phyloP scores from a whole-genome alignment of 2,329 filamentous ascomycete genomes.

The Phialophora verrucosa region DNA sequence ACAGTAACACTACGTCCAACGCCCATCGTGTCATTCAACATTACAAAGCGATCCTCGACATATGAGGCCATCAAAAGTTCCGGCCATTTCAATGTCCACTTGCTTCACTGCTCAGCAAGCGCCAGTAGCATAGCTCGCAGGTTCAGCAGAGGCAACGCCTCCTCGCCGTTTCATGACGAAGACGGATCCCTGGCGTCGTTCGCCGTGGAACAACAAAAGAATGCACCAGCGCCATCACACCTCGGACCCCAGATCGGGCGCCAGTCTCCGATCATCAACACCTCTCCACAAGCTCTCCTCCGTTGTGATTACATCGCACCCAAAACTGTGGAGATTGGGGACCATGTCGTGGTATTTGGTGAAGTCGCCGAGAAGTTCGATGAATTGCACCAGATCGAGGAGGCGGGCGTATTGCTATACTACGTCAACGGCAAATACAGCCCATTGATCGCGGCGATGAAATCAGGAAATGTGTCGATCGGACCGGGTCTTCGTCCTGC shows the following conservation, averaged over 20 bases:
- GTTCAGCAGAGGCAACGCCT: conserved; percentile 32
- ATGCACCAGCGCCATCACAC: background rate
- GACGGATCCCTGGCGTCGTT: conserved; percentile 27
- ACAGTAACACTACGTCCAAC: conserved; percentile 62
- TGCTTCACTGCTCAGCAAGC: conserved; percentile 47
- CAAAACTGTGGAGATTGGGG: conserved; percentile 49
- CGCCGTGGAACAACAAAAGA: conserved; percentile 2
- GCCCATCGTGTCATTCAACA: conserved; percentile 67
- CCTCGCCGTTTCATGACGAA: conserved; percentile 30
- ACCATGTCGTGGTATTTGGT: conserved; percentile 54
- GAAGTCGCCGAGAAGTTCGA: conserved; percentile 41
- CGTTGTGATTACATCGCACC: conserved; percentile 43
- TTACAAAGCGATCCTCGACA: conserved; percentile 62
- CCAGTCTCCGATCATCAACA: background rate
- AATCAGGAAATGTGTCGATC: background rate
- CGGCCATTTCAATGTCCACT: conserved; percentile 57
- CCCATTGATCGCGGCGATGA: background rate
- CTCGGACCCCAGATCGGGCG: background rate
- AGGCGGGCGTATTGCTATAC: conserved; percentile 9
- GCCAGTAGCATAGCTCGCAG: conserved; percentile 40
- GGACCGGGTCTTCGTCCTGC: background rate
- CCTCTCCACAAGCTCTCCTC: conserved; percentile 20
- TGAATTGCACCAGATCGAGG: background rate
- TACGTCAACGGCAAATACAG: conserved; percentile 20
- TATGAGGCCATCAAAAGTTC: conserved; percentile 58